Base-by-base conservation (phyloP, 2,329 filamentous ascomycete genomes). In the Fusarium burgessii region DNA sequence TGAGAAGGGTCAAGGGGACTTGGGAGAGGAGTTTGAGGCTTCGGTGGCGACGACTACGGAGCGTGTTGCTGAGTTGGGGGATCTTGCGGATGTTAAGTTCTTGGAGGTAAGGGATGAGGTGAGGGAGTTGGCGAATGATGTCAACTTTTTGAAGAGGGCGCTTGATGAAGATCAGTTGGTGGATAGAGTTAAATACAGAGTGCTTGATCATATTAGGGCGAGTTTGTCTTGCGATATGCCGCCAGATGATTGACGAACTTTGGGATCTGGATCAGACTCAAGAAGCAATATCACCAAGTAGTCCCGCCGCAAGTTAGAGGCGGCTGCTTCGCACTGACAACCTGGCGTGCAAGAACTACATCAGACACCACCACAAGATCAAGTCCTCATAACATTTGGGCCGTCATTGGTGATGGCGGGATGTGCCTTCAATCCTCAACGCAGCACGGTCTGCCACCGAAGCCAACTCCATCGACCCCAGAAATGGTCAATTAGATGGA, bases 131-230 rank as follows among this genome's bases (percentile, higher is more conserved):
- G 32, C 45, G 4, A 33, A 27, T n/a, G 45, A 49, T 27, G n/a
- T 49, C 7, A 13, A 49, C 20, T n/a, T n/a, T 3, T 32, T 33
- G 7, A 49, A 49, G 27, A 10, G 32, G 32, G 38, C 23, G 3
- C 12, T 45, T 15, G 45, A 62, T 9, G n/a, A 33, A 15, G 60
- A 62, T 23, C n/a, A 23, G 38, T 17, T 62, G 60, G 60, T 52
- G 18, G 40, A 62, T n/a, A 47, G 27, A 25, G 56, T 45, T 2
- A 62, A 62, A 38, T 61, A 62, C 14, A 52, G 41, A 6, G 60
- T 62, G 29, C 18, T 62, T 9, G 60, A 62, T 12, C 38, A 62
- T 4, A 50, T 62, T 9, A 62, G 40, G 33, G 27, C 40, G 14
- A 61, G 58, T 58, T 5, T 61, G 18, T 40, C 32, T 33, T 36